A percentile compares a stretch with the other conserved stretches of the same genome.
Conservation (phyloP, 768 basidiomycete species). For the Termitomyces sp. region DNA sequence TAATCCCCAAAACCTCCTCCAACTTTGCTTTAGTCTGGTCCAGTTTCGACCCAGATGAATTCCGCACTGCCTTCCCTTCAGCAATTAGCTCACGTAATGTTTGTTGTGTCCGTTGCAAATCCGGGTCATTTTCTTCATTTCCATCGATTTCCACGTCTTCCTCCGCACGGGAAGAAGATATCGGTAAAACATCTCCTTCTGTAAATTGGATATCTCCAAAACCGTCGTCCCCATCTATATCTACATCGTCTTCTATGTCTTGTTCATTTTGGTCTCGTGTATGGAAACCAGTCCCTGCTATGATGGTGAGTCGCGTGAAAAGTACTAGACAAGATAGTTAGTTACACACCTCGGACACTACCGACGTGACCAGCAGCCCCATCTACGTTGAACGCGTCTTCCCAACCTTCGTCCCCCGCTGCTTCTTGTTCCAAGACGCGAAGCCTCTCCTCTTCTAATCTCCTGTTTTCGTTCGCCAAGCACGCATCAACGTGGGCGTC, state of each 20-base stretch:
- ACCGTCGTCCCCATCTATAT: conserved; percentile 71
- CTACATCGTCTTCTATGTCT: conserved; percentile 77
- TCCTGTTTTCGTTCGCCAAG: conserved; percentile 49
- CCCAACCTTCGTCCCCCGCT: conserved; percentile 27
- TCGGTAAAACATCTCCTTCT: conserved; percentile 59
- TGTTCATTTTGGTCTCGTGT: conserved; percentile 48
- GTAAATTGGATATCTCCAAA: conserved; percentile 76
- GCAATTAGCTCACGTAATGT: conserved; percentile 50
- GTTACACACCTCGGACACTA: conserved; percentile 40
- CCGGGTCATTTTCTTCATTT: conserved; percentile 26
- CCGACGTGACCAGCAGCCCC: conserved; percentile 38
- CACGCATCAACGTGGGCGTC: conserved; percentile 84
- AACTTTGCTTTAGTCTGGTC: conserved; percentile 25
- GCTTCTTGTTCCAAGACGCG: conserved; percentile 25
- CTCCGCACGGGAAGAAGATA: conserved; percentile 18
- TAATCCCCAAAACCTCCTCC: conserved; percentile 35
- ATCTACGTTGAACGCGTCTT: conserved; percentile 19
- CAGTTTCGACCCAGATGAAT: conserved; percentile 15
- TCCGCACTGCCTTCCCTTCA: conserved; percentile 37
- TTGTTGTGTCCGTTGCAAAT: conserved; percentile 26
- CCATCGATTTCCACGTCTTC: conserved; percentile 39
- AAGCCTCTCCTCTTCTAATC: conserved; percentile 38
- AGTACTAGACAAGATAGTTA: conserved; percentile 7
- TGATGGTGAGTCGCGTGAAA: background rate
- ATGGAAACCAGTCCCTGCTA: conserved; percentile 68